phyloP scores from a whole-genome alignment of 208 protist species.

The Tritrichomonas foetus region DNA sequence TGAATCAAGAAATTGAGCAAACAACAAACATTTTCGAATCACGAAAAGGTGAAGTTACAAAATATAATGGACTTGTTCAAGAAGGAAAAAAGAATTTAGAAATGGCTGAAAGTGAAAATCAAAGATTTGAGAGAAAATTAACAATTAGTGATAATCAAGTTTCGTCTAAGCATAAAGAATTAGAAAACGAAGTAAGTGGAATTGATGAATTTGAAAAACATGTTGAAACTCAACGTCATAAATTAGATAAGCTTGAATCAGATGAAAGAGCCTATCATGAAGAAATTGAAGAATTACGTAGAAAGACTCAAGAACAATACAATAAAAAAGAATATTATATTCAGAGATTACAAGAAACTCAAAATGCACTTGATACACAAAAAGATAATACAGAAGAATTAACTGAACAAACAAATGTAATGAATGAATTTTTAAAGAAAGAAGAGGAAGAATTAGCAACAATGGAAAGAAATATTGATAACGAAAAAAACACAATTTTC shows the following conservation, averaged over 20 bases:
- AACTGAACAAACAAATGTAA: background rate
- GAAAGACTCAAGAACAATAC: background rate
- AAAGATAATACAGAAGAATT: constrained; percentile 25
- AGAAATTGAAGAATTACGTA: background rate
- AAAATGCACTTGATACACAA: background rate
- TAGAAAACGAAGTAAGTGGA: background rate
- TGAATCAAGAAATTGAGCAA: background rate
- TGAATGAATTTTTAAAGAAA: background rate
- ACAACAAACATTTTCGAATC: background rate
- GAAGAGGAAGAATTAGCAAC: background rate
- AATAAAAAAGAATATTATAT: background rate
- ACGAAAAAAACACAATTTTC: background rate
- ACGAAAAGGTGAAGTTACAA: background rate
- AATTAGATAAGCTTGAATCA: background rate
- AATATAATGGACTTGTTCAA: background rate
- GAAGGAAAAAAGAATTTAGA: constrained; percentile 33
- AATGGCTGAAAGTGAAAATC: background rate
- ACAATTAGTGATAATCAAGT: constrained; percentile 24
- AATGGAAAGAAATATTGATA: background rate
- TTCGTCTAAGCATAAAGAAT: constrained; percentile 23
- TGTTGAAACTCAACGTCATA: background rate
- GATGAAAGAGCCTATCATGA: background rate
- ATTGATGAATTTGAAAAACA: background rate
- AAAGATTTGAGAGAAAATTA: background rate
- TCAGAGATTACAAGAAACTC: background rate